Evolutionary conservation across 768 basidiomycete genomes (phyloP).

Genomic region (Zangia roseola): DNA sequence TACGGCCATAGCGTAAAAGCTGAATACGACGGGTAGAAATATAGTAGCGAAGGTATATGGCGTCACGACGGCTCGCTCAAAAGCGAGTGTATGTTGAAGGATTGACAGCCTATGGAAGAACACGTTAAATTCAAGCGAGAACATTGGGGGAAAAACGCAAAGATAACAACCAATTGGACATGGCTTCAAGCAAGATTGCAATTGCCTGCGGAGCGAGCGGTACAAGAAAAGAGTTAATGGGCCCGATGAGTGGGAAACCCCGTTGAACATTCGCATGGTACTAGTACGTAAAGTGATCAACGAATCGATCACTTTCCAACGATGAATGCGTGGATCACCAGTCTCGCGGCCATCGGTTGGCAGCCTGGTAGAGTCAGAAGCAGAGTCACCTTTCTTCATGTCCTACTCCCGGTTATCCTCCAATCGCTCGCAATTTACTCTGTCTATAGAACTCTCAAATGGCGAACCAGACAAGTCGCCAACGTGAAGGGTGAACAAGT

Average conservation of each 20-base stretch:
- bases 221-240: background rate
- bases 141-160: background rate
- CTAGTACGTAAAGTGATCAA: background rate
- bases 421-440: constrained; percentile 17
- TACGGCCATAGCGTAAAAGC: constrained; percentile 52
- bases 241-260: too few relatives aligned
- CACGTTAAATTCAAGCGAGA: background rate
- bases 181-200: background rate
- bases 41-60: constrained; percentile 33
- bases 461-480: constrained; percentile 4
- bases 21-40: constrained; percentile 41
- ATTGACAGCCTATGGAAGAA: constrained; percentile 3
- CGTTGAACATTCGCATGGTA: too few relatives aligned
- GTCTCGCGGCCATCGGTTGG: background rate
- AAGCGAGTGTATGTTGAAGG: constrained; percentile 12
- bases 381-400: background rate
- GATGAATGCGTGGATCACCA: constrained; percentile 10
- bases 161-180: constrained; percentile 16
- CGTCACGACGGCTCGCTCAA: constrained; percentile 18
- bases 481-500: background rate
- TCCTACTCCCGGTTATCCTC: constrained; percentile 13
- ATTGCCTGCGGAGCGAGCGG: background rate
- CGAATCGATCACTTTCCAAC: background rate
- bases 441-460: constrained; percentile 9
- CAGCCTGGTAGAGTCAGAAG: background rate